Evolutionary conservation across 2,329 filamentous ascomycete species (phyloP).

Genomic region (Plectosphaerella cucumerina): DNA sequence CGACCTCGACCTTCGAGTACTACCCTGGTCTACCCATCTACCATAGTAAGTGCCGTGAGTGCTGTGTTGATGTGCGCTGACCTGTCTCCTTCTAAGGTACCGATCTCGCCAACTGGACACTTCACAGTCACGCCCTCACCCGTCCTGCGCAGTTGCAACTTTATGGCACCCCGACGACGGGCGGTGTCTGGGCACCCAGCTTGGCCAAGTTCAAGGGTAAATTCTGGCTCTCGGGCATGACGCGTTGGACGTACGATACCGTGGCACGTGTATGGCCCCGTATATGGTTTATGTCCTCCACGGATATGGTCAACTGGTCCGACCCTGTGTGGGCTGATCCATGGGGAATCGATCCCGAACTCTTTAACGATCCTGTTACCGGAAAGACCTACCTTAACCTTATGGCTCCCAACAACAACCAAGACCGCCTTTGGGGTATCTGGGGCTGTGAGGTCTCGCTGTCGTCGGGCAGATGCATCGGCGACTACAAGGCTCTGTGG

Average conservation of each 20-base stretch:
- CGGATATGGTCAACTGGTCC: conserved; percentile 10
- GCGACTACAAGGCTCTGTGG: conserved; percentile 13
- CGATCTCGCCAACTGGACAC: conserved; percentile 34
- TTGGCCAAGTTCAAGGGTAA: conserved; percentile 1
- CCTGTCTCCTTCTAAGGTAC: conserved; percentile 22
- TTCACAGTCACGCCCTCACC: conserved; percentile 21
- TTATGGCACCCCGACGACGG: conserved; percentile 4
- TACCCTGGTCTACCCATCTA: conserved; percentile 49
- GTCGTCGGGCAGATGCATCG: conserved; percentile 9
- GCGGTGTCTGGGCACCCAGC: conserved; percentile 6
- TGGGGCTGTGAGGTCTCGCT: conserved; percentile 15
- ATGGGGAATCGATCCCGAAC: conserved; percentile 9
- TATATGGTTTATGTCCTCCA: conserved; percentile 16
- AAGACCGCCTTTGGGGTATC: conserved; percentile 15
- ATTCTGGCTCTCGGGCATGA: conserved; percentile 17
- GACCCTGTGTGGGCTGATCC: conserved; percentile 8
- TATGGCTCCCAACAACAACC: conserved; percentile 14
- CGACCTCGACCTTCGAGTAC: conserved; percentile 51
- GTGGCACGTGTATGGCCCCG: conserved; percentile 30
- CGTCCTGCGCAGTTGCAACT: conserved; percentile 5
- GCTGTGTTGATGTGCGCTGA: too few relatives aligned
- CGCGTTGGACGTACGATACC: conserved; percentile 28
- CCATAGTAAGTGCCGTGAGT: conserved; percentile 19
- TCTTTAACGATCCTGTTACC: conserved; percentile 11
- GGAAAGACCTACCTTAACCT: conserved; percentile 14